These are phyloP conservation scores for Suillus subaureus DNA, from an alignment of 768 basidiomycete genomes.

Conservation along the genomic window DNA sequence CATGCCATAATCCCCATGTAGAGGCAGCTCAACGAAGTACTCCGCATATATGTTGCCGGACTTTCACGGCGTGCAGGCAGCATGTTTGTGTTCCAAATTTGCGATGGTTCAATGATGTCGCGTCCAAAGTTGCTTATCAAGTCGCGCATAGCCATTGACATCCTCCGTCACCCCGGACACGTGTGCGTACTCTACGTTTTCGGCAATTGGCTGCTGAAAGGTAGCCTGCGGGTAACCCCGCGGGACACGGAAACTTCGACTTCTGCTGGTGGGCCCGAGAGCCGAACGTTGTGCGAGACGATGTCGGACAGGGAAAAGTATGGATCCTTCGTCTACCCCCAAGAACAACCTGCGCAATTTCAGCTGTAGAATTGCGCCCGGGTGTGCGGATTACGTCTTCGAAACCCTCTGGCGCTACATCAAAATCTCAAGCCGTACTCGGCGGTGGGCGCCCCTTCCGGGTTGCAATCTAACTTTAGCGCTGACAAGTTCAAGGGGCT, in stretches of 20 bases:
- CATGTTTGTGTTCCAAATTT: not conserved
- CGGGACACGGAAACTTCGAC: not conserved
- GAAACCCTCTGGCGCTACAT: not conserved
- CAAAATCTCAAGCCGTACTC: not conserved
- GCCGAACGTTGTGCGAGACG: not conserved
- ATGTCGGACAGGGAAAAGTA: not conserved
- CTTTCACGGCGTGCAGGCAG: no score
- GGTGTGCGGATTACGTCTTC: not conserved
- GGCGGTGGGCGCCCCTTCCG: no score
- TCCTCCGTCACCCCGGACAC: not conserved
- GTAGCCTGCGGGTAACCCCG: not conserved
- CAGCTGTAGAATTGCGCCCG: not conserved
- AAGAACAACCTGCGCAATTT: not conserved
- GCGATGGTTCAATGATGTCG: not conserved
- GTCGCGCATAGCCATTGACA: not conserved
- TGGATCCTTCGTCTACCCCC: not conserved
- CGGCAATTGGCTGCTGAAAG: not conserved
- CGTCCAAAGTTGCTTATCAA: not conserved
- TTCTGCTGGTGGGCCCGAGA: not conserved
- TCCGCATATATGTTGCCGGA: no score
- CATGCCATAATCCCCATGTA: not conserved
- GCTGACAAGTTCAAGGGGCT: no score
- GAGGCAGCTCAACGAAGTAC: not conserved
- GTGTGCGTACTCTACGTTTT: not conserved
- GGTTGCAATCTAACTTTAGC: not conserved